Evolutionary conservation across 306 rosid species (phyloP), one percentile per base, ranked within the genome.

Genomic region (Castanea crenata): DNA sequence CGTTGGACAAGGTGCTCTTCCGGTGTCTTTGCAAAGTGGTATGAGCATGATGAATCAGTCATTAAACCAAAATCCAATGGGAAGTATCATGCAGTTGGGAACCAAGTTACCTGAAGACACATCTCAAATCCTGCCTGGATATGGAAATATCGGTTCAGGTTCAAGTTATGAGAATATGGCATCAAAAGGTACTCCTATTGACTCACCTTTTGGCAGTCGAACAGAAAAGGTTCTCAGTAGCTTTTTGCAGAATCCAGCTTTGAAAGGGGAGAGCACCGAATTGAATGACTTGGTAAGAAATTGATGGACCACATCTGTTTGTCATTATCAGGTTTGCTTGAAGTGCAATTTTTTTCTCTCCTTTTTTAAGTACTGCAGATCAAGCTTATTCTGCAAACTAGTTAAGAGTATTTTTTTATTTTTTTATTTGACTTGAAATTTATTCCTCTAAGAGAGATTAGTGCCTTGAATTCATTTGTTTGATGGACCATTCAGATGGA

Each of bases 151-250:
- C 74, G 79, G 83, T 76, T 72, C 76, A 58, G 85, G 85, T 72
- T 79, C 90, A 38, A 63, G 74, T 67, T 79, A 85, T 83, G 91
- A 81, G 79, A 91, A 74, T 29, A 76, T 79, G 71, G 31, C 84
- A 9, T 52, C 85, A 11, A 85, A 79, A 72, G 83, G 77, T 74
- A 55, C 78, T 78, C 57, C 85, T 72, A 74, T 29, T 76, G 93
- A 85, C 74, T 5, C 91, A 73, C 35, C 86, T 56, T 84, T 59
- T 78, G 88, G 90, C 55, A 90, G 86, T 87, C 91, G 89, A 71
- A 90, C 96, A 2, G 99, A 93, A 84, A 86, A 89, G 82, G 98
- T 93, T 79, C 62, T 92, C 77, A 80, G 77, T 88, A 85, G 88
- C 72, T 93, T 91, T 89, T 82, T 91, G 74, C 96, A 88, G 78